phyloP scores from a whole-genome alignment of 2,329 filamentous ascomycete genomes.

The Botrytis medusae region DNA sequence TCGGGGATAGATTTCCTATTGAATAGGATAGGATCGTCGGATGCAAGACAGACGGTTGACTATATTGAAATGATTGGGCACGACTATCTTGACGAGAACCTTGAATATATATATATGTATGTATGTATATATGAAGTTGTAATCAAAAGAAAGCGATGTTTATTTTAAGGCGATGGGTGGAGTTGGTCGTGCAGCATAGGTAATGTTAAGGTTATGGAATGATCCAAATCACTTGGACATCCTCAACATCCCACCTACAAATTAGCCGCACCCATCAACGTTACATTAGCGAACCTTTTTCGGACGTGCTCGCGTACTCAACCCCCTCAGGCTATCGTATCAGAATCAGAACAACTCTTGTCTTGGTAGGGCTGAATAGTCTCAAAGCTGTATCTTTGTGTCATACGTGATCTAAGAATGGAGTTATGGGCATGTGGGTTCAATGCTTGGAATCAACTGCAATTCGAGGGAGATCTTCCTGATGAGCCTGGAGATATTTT shows the following conservation, averaged over 20 bases:
- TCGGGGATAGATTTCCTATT: background rate
- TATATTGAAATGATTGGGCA: background rate
- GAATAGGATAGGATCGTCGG: background rate
- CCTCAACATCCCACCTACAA: background rate
- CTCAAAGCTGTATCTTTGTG: background rate
- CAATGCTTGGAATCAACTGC: slow-evolving; percentile 59
- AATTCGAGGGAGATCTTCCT: slow-evolving; percentile 38
- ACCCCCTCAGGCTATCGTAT: background rate
- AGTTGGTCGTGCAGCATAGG: background rate
- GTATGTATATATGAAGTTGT: background rate
- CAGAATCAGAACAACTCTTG: background rate
- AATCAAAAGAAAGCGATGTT: background rate
- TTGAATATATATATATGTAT: background rate
- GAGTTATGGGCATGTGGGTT: slow-evolving; percentile 56
- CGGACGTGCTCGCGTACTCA: background rate
- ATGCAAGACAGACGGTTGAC: background rate
- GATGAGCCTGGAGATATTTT: slow-evolving; percentile 49
- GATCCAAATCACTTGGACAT: background rate
- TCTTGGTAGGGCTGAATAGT: background rate
- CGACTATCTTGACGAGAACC: background rate
- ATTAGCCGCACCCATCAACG: background rate
- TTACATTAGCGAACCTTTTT: slow-evolving; percentile 10
- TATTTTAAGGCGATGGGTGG: slow-evolving; percentile 9
- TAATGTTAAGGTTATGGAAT: background rate
- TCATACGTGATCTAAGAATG: slow-evolving; percentile 37